Base-by-base conservation (phyloP, 192 early-diverging fungal genomes). In the Coemansia sp. region DNA sequence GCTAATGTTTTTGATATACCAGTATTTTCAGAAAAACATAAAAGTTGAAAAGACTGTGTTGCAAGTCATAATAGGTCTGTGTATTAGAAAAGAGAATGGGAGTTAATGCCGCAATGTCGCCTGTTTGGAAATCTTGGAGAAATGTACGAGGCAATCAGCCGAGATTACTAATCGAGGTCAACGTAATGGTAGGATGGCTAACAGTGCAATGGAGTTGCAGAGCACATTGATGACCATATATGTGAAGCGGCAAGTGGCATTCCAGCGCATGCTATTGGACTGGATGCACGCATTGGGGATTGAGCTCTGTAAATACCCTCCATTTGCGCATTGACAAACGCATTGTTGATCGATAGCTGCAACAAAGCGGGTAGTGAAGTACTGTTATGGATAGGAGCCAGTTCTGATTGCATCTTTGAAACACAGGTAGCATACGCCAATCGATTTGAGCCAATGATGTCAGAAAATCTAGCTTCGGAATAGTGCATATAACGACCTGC, bases 401-500 rank as follows among this genome's bases (percentile, higher is more conserved):
- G 38, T 24, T 53, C 62, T 7, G 50, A 19, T 26, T 63, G 52
- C 52, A 54, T 34, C 25, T 55, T 54, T 5, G 51, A 54, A 25
- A 54, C 5, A 53, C 53, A 38, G n/a, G 25, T 48, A 26, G 51
- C 50, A 21, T 48, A 54, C 0, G 41, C 54, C 7, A 52, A 0
- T 24, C 27, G 60, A 23, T 21, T 62, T 10, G 60, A 27, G 3
- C 24, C 26, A 23, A 56, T 50, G 28, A 62, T 61, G 8, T 62
- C 3, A 3, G 71, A 56, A 27, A 80, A 80, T 32, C 38, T 67
- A 28, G 71, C 72, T 19, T 80, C 78, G 1, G 78, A 80, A 47
- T 71, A 80, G 30, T 66, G 61, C 72, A 80, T 80, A 51, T 80
- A 80, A 27, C 78, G 68, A 16, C 62, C 65, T 25, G 78, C 50